Evolutionary conservation across 2,329 filamentous ascomycete genomes (phyloP).

Genomic region (Colletotrichum neosansevieriae): DNA sequence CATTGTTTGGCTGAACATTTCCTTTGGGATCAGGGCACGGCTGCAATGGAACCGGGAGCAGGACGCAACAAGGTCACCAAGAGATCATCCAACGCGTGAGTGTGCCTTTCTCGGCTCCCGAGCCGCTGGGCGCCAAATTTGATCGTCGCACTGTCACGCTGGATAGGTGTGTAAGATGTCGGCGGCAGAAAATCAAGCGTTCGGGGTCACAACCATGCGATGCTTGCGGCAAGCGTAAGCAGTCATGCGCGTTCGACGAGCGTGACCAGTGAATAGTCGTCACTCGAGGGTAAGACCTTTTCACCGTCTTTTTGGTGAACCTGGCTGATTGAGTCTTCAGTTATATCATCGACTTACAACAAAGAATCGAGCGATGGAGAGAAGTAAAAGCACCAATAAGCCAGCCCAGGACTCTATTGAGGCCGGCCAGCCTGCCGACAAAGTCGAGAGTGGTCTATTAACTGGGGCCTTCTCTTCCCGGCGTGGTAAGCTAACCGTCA

Average conservation of each 20-base stretch:
- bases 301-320: not conserved
- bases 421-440: conserved; percentile 12
- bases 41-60: conserved; percentile 32
- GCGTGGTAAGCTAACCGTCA: not conserved
- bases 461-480: not conserved
- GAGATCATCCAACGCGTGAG: conserved; percentile 42
- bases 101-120: not conserved
- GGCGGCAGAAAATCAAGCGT: conserved; percentile 60
- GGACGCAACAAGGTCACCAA: conserved; percentile 38
- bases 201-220: conserved; percentile 58
- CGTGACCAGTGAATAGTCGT: conserved; percentile 63
- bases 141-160: conserved; percentile 2
- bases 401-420: conserved; percentile 18
- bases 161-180: conserved; percentile 56
- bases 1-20: not conserved
- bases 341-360: conserved; percentile 43
- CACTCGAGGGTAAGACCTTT: conserved; percentile 54
- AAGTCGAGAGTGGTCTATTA: conserved; percentile 17
- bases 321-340: conserved; percentile 27
- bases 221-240: conserved; percentile 57
- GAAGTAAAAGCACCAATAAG: conserved; percentile 29
- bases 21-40: not conserved
- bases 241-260: conserved; percentile 57
- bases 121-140: not conserved
- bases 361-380: conserved; percentile 30